Base-by-base conservation (phyloP, 1,284 basidiomycete genomes). In the Calocybe gambosa region DNA sequence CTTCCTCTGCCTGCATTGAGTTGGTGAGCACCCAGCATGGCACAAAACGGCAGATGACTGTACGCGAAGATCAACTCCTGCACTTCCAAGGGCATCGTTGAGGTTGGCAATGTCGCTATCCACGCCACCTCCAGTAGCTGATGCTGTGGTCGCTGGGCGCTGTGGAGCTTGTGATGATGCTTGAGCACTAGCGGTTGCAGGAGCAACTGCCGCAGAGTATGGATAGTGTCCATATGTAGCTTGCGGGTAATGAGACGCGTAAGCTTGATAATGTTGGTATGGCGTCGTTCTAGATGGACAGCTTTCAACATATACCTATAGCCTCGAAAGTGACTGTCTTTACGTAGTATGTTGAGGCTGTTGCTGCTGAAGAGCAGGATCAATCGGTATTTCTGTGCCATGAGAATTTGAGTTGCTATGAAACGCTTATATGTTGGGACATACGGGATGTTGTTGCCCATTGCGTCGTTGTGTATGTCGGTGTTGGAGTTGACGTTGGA, bases 51-150 rank as follows among this genome's bases (percentile, higher is more conserved):
- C 9, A 37, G 1, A 35, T 9, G 25, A 18, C 65, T 73, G 52
- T 56, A 87, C 87, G 58, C 84, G 69, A 29, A 90, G 67, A 66
- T 91, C 88, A 5, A 91, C 85, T 12, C 88, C 88, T 10, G 87
- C 86, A 57, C 85, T 88, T 4, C 86, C 88, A 2, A 90, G 64
- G 1, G 86, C 88, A 58, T 91, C 88, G 48, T 88, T 90, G 38
- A 91, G 58, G 3, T 82, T 85, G 8, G 85, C 77, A 31, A 88
- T 75, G 57, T 89, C 86, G 1, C 77, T 82, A 52, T 85, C 82
- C 42, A 74, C 65, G 19, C 60, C 62, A 25, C 62, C 61, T 21
- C 55, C 60, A 16, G 48, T 54, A 19, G 61, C 50, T 29, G 59
- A 50, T 16, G 56, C 55, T 13, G 57, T 45, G 39, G 46, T 21